Percentiles rank a stretch among this genome's conserved stretches.
Conservation (phyloP, 2,329 filamentous ascomycete species). For the Scortechinia acanthostroma region DNA sequence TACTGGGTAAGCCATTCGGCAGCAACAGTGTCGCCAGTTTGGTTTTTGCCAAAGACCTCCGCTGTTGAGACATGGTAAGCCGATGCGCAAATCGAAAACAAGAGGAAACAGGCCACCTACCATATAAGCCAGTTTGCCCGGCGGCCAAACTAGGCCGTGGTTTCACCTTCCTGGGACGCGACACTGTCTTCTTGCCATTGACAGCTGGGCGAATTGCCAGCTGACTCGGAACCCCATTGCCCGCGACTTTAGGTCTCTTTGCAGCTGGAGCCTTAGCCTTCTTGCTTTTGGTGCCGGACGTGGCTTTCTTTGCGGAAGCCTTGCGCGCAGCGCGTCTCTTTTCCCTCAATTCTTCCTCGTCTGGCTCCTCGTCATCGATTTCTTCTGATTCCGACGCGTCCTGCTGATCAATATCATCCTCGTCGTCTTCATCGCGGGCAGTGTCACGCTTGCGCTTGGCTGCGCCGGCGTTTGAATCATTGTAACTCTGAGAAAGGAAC, state of each 20-base stretch:
- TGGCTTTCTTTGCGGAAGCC: neutral
- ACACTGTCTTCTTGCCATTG: neutral
- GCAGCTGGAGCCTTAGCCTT: conserved; percentile 4
- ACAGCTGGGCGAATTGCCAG: conserved; percentile 1
- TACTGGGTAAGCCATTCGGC: conserved; percentile 10
- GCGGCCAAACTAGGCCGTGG: conserved; percentile 1
- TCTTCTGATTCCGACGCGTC: conserved; percentile 5
- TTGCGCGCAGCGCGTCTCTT: conserved; percentile 4
- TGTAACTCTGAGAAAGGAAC: neutral
- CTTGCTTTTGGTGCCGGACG: conserved; percentile 8
- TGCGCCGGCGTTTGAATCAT: neutral
- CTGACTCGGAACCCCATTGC: conserved; percentile 6
- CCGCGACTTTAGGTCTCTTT: conserved; percentile 8
- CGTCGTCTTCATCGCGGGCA: neutral
- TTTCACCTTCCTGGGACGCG: conserved; percentile 4
- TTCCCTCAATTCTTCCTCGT: conserved; percentile 6
- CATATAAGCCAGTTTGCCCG: conserved; percentile 6
- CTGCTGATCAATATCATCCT: conserved; percentile 2
- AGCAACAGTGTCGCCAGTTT: conserved; percentile 9
- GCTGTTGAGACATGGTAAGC: conserved; percentile 4
- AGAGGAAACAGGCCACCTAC: conserved; percentile 5
- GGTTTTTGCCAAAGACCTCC: conserved; percentile 8
- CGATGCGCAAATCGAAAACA: neutral
- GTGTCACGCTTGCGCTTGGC: conserved; percentile 1
- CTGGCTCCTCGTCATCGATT: conserved; percentile 4